Base-by-base conservation (phyloP, 2,329 filamentous ascomycete species). In the Dichotomopilus funicola region DNA sequence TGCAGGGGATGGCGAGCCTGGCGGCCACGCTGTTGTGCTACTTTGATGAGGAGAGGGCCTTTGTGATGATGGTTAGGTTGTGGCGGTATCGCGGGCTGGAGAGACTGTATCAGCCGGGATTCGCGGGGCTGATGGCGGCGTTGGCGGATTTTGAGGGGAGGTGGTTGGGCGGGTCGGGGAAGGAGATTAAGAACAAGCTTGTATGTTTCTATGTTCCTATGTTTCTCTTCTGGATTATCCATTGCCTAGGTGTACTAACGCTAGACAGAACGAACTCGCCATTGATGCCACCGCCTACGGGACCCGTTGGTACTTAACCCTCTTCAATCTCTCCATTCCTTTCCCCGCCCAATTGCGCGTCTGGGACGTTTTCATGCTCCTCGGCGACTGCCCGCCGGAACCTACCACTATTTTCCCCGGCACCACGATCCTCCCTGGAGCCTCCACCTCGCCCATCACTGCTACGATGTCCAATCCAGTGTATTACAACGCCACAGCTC, bases 331-430 rank as follows among this genome's bases (percentile, higher is more conserved):
- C 66, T 95, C 90, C 12, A 89, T 99, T 51, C 94, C 94, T 0
- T 99, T 97, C 65, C 81, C 89, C 0, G 91, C 92, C 3, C 94
- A 97, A 71, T 83, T 99, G 38, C 87, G 94, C 49, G 88, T 99
- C 12, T 99, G 94, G 94, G 94, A 99, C 67, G 88, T 96, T 1
- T 97, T 97, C 72, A 90, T 99, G 81, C 82, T 99, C 11, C 81
- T 97, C 10, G 94, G 92, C 47, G 89, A 92, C 63, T 78, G 80
- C 8, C 76, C 83, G n/a, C 75, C 78, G 44, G 55, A 59, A 10
- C 9, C 42, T 5, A 7, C 50, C 0, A 19, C 43, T n/a, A 10
- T 12, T 3, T 5, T 35, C 11, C 12, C n/a, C 11, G 9, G 19
- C 6, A 34, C 46, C 27, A n/a, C 34, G 12, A 6, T 41, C 35